These are phyloP conservation scores for Fusarium pseudocircinatum DNA, from an alignment of 2,329 filamentous ascomycete species.

Conservation along the genomic window DNA sequence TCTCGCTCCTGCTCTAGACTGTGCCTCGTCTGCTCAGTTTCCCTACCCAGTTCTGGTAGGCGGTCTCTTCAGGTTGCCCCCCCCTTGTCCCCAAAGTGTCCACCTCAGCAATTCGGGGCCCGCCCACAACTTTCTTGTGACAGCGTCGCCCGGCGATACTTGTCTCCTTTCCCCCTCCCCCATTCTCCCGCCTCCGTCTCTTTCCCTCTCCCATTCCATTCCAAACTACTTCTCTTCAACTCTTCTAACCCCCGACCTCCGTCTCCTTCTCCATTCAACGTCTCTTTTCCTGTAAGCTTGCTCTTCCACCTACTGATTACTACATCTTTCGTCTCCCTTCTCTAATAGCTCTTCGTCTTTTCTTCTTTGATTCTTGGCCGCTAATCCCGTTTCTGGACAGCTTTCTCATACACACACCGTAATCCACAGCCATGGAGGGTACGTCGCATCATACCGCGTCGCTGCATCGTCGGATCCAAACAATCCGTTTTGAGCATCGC, in stretches of 20 bases:
- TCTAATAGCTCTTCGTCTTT: constrained; percentile 34
- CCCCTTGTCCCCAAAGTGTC: constrained; percentile 40
- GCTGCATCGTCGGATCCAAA: constrained; percentile 39
- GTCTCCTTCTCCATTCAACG: constrained; percentile 48
- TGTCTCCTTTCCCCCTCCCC: constrained; percentile 48
- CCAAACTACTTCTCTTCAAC: constrained; percentile 44
- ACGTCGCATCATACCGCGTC: constrained; percentile 48
- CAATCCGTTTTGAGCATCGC: constrained; percentile 37
- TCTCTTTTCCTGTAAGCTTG: constrained; percentile 43
- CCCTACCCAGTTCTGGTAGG: constrained; percentile 40
- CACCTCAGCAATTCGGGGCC: constrained; percentile 47
- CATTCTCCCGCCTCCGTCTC: constrained; percentile 41
- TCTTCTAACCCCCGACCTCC: constrained; percentile 41
- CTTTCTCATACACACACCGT: constrained; percentile 45
- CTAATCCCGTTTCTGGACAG: constrained; percentile 48
- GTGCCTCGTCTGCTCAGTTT: constrained; percentile 29
- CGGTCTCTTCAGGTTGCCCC: constrained; percentile 33
- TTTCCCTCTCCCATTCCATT: constrained; percentile 46
- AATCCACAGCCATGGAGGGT: constrained; percentile 67
- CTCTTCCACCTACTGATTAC: constrained; percentile 19
- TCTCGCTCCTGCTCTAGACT: constrained; percentile 31
- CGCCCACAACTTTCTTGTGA: constrained; percentile 51
- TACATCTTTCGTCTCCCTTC: constrained; percentile 32
- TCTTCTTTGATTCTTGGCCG: constrained; percentile 36
- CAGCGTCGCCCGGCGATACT: constrained; percentile 48